Conservation (phyloP, 192 early-diverging fungal species). For the Lunasporangiospora selenospora region DNA sequence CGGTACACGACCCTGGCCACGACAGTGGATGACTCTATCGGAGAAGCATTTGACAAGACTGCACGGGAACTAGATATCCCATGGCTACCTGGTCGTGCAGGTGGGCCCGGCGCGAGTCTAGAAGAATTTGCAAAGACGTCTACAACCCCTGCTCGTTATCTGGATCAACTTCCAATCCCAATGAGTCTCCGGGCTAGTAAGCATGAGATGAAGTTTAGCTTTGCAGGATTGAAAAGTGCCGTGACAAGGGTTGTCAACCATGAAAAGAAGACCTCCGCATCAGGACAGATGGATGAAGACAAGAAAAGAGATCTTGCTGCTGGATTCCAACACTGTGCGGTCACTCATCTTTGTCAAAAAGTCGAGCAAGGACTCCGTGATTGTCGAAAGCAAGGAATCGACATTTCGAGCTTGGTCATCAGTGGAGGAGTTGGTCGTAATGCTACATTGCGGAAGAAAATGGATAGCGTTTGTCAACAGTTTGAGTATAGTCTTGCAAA, state of each 20-base stretch:
- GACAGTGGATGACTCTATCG: conserved; percentile 78
- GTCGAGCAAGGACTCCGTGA: conserved; percentile 59
- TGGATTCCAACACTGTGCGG: conserved; percentile 69
- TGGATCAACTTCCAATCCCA: conserved; percentile 57
- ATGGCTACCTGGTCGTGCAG: conserved; percentile 69
- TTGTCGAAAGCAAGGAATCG: conserved; percentile 36
- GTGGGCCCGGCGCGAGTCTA: conserved; percentile 74
- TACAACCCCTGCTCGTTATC: conserved; percentile 50
- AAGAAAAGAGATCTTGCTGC: conserved; percentile 66
- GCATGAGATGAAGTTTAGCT: conserved; percentile 67
- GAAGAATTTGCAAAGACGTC: conserved; percentile 65
- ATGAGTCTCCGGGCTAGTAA: conserved; percentile 62
- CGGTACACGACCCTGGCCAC: conserved; percentile 67
- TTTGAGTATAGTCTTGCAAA: background rate
- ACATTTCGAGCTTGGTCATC: conserved; percentile 63
- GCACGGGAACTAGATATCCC: conserved; percentile 68
- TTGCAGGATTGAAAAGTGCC: conserved; percentile 78
- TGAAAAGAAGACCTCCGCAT: conserved; percentile 45
- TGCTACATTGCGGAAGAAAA: conserved; percentile 55
- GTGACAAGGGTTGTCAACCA: conserved; percentile 59
- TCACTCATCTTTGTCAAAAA: conserved; percentile 70
- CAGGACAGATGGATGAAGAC: conserved; percentile 16
- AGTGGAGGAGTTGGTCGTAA: conserved; percentile 87
- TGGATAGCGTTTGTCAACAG: conserved; percentile 21
- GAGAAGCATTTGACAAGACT: conserved; percentile 83